Evolutionary conservation across 164 flowering plant species (phyloP).

Genomic region (Saururus chinensis): DNA sequence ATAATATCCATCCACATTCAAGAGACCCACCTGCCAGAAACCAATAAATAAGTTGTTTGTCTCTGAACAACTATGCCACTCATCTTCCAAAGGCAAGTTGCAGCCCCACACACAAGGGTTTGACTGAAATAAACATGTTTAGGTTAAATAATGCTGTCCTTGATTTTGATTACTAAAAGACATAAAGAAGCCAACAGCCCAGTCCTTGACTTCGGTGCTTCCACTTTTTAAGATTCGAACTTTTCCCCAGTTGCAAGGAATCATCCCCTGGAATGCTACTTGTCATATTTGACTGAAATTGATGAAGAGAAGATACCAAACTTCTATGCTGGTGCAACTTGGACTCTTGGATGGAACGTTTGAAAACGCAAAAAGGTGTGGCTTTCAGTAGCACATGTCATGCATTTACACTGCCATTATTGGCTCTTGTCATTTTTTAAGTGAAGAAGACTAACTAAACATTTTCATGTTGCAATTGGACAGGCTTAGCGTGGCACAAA

Average conservation of each 20-base stretch:
- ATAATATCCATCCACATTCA: constrained; percentile 90
- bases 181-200: background rate
- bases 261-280: background rate
- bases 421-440: background rate
- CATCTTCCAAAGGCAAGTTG: background rate
- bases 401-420: background rate
- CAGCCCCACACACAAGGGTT: no score
- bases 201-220: background rate
- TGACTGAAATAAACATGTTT: background rate
- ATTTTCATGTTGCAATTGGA: background rate
- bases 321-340: background rate
- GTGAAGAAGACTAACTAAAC: background rate
- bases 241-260: background rate
- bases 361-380: background rate
- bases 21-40: constrained; percentile 67
- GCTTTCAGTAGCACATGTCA: background rate
- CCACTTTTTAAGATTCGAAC: background rate
- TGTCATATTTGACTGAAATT: background rate
- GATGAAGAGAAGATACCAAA: background rate
- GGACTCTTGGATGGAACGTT: background rate
- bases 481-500: background rate
- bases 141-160: no score
- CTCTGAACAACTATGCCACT: background rate
- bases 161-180: background rate
- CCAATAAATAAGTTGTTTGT: background rate